These are phyloP conservation scores for Lolium perenne DNA, from an alignment of 176 grass and related monocot genomes.

Conservation along the genomic window DNA sequence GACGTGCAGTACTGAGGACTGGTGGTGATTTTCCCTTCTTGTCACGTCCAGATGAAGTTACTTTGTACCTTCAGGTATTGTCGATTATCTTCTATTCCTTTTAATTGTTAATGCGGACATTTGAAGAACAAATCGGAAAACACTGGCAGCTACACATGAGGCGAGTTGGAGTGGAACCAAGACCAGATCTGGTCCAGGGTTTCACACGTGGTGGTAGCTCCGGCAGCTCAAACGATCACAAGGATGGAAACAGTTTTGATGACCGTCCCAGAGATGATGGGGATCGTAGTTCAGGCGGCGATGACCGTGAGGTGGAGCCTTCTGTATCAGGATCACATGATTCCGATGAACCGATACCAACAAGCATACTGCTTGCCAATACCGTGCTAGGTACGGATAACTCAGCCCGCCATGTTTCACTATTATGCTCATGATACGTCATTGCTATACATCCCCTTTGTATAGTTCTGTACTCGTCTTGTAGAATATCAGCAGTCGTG, in stretches of 20 bases:
- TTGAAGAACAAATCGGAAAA: constrained; percentile 42
- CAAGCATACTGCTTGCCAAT: constrained; percentile 46
- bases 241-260: constrained; percentile 52
- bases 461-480: constrained; percentile 22
- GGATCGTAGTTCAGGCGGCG: constrained; percentile 35
- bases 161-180: constrained; percentile 88
- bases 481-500: constrained; percentile 15
- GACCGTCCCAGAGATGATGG: constrained; percentile 28
- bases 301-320: constrained; percentile 37
- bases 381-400: constrained; percentile 44
- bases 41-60: constrained; percentile 93
- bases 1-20: constrained; percentile 77
- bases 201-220: constrained; percentile 59
- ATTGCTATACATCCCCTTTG: constrained; percentile 18
- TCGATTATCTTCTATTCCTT: constrained; percentile 9
- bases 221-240: constrained; percentile 54
- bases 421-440: constrained; percentile 41
- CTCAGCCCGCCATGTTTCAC: constrained; percentile 34
- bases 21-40: constrained; percentile 98
- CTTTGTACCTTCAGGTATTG: constrained; percentile 95
- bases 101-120: constrained; percentile 17
- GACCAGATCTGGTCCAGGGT: constrained; percentile 64
- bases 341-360: constrained; percentile 57
- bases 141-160: constrained; percentile 89
- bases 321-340: constrained; percentile 54